Base-by-base conservation (phyloP, 2,329 filamentous ascomycete genomes). In the Berkeleyomyces basicola region DNA sequence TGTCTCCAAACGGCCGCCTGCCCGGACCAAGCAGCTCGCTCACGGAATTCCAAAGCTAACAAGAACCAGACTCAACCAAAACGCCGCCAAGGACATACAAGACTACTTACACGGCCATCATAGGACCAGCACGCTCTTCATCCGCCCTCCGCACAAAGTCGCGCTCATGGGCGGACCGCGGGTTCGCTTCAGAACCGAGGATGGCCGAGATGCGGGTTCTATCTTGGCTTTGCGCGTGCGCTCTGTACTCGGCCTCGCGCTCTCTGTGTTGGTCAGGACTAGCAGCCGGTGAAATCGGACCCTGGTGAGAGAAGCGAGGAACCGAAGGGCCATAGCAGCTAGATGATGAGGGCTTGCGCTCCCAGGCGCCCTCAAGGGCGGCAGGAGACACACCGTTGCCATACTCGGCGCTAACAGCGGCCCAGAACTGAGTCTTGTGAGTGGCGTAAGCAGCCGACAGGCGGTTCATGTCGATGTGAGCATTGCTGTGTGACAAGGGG, bases 351-450 rank as follows among this genome's bases (percentile, higher is more conserved):
- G 49, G 7, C 46, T 61, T 49, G 37, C 75, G 74, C 70, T 77
- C 79, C 83, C 86, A 90, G n/a, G 84, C 82, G 70, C 85, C 83
- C 73, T 89, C 86, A 23, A 90, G 77, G 42, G 82, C 76, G 11
- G 78, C 76, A 1, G 86, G 81, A 58, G 81, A 84, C 1, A 78
- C 78, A 42, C 82, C 80, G 11, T 75, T 72, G 61, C 86, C 86
- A 69, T 91, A 91, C 68, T 90, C 86, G 36, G 81, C 76, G 39
- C 87, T 86, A 43, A 92, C 80, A 58, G 81, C 78, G 42, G 80
- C 77, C 87, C 88, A 92, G 74, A 92, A 91, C 7, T 81, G 80
- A 59, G 79, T 77, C 51, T 86, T 82, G 72, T 89, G 86, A 6
- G 80, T 76, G 61, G 83, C 80, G 72, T 91, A 91, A 67, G 90